Percentiles rank a stretch among this genome's conserved stretches.
Conservation (phyloP, 768 basidiomycete genomes). For the Tulasnella calospora region DNA sequence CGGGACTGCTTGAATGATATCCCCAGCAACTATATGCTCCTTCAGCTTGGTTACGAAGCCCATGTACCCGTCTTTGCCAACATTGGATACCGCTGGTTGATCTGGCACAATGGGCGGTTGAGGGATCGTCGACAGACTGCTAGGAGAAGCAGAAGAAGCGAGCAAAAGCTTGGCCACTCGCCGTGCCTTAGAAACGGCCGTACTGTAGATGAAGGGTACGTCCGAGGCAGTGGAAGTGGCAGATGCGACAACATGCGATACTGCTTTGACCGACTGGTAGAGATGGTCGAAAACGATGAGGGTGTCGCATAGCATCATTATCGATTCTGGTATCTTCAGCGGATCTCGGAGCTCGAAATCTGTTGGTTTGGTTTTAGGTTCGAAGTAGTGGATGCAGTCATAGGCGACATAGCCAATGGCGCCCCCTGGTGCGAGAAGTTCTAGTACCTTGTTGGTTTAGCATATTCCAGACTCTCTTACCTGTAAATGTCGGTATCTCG, state of each 20-base stretch:
- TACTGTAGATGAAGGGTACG: conserved; percentile 68
- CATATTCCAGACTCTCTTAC: conserved; percentile 32
- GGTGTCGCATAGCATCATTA: conserved; percentile 96
- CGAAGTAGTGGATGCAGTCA: conserved; percentile 94
- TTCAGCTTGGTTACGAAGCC: conserved; percentile 85
- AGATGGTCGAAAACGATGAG: conserved; percentile 96
- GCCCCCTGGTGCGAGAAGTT: conserved; percentile 52
- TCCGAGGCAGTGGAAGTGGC: conserved; percentile 33
- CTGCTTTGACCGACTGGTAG: conserved; percentile 89
- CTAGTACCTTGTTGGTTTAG: background rate
- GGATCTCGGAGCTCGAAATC: conserved; percentile 55
- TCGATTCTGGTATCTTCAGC: conserved; percentile 85
- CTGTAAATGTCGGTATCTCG: conserved; percentile 86
- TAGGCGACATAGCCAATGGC: conserved; percentile 97
- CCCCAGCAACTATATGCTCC: conserved; percentile 89
- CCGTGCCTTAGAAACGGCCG: conserved; percentile 75
- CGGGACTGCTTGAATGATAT: conserved; percentile 98
- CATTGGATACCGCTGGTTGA: conserved; percentile 72
- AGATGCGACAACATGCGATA: conserved; percentile 91
- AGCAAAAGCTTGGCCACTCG: conserved; percentile 70
- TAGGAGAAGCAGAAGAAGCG: conserved; percentile 50
- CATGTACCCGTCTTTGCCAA: conserved; percentile 90
- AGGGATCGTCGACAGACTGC: conserved; percentile 38
- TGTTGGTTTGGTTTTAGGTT: conserved; percentile 75
- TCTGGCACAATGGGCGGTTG: conserved; percentile 56